These are phyloP conservation scores for Terfezia claveryi DNA, from an alignment of 495 filamentous ascomycete genomes.

Conservation along the genomic window DNA sequence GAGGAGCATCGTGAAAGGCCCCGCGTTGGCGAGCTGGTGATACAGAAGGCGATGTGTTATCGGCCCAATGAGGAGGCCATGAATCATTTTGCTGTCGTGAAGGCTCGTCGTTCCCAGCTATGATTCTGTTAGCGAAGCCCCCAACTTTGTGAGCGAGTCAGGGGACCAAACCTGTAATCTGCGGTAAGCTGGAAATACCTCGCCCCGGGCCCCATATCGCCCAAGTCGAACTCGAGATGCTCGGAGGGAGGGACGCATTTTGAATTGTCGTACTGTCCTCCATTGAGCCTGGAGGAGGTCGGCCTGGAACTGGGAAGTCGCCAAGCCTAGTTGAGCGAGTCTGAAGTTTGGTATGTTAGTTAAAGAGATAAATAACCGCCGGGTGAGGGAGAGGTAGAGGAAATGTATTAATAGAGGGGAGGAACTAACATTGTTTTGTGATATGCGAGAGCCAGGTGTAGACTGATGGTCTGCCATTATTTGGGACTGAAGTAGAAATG, in stretches of 20 bases:
- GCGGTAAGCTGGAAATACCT: no score
- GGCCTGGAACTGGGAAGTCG: background rate
- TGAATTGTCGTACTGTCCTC: conserved; percentile 5
- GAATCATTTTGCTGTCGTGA: no score
- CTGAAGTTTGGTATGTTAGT: background rate
- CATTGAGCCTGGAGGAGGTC: conserved; percentile 1
- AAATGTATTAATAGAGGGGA: background rate
- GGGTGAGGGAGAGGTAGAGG: conserved; percentile 2
- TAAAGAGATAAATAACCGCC: background rate
- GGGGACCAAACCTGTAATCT: no score
- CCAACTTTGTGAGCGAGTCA: no score
- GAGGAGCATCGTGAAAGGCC: no score
- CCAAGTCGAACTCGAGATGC: conserved; percentile 6
- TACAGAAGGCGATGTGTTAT: no score
- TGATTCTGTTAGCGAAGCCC: no score
- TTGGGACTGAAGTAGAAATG: conserved; percentile 5
- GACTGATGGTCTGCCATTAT: conserved; percentile 18
- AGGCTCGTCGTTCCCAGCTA: no score
- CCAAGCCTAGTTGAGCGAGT: background rate
- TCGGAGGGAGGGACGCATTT: no score
- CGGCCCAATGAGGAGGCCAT: no score
- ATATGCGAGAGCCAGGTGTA: conserved; percentile 12
- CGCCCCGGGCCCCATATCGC: conserved; percentile 9
- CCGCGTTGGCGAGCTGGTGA: no score
- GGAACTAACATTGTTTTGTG: background rate